Percentiles rank a stretch among this genome's conserved stretches.
These are phyloP conservation scores for Crithidia brevicula DNA, from an alignment of 208 protist genomes.

Conservation along the genomic window DNA sequence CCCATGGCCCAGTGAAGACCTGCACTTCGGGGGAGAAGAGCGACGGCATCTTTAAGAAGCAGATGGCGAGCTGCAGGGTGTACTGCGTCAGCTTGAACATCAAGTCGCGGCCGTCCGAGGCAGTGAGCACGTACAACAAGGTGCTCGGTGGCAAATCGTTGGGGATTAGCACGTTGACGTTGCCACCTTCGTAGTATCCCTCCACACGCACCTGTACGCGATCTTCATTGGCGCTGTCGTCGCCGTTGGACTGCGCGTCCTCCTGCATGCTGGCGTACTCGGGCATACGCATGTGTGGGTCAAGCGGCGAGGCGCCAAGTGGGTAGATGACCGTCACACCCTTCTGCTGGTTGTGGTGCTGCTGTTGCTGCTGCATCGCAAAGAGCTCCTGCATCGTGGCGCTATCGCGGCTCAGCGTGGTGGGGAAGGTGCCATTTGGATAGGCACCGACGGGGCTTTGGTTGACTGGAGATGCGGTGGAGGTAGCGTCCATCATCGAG, in stretches of 20 bases:
- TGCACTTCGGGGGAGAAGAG: slow-evolving; percentile 69
- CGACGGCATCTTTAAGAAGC: slow-evolving; percentile 61
- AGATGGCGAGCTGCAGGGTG: slow-evolving; percentile 74
- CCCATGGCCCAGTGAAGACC: slow-evolving; percentile 51
- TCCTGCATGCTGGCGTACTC: slow-evolving; percentile 24
- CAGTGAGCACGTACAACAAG: slow-evolving; percentile 85
- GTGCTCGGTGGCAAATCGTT: slow-evolving; percentile 83
- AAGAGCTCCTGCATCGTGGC: slow-evolving; percentile 20
- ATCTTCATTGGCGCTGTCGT: slow-evolving; percentile 51
- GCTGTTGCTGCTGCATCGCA: slow-evolving; percentile 15
- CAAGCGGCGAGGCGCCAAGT: slow-evolving; percentile 18
- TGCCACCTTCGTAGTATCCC: slow-evolving; percentile 67
- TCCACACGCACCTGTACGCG: slow-evolving; percentile 78
- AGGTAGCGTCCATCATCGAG: slow-evolving; percentile 20
- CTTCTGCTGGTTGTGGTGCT: slow-evolving; percentile 9
- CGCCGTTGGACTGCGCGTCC: slow-evolving; percentile 16
- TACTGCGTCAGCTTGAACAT: slow-evolving; percentile 89
- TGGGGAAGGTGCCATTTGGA: neutral
- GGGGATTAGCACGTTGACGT: slow-evolving; percentile 65
- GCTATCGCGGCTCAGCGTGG: slow-evolving; percentile 18
- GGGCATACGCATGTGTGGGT: slow-evolving; percentile 17
- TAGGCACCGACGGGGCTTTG: slow-evolving; percentile 3
- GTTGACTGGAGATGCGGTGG: slow-evolving; percentile 13
- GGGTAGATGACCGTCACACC: slow-evolving; percentile 57
- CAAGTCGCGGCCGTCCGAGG: slow-evolving; percentile 82